Evolutionary conservation across 2,329 filamentous ascomycete species (phyloP), one percentile per base, ranked within the genome.

Genomic region (Exophiala bonariae): DNA sequence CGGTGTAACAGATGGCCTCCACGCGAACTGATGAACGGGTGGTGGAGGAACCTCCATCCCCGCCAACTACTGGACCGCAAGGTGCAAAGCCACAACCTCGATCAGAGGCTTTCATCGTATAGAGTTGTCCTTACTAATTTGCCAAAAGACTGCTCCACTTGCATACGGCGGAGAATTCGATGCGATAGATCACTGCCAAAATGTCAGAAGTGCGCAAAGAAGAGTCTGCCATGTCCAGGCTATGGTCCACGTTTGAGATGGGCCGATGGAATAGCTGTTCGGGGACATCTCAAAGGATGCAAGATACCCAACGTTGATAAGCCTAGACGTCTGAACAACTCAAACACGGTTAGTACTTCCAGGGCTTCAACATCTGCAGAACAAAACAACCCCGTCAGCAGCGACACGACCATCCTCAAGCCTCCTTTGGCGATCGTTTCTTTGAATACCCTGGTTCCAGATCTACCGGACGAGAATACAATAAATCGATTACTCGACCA

Each of bases 381-480:
- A 14, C 39, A 41, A 8, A 30, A 18, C 23, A 49, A 31, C 38
- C 49, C 48, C 3, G 9, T 41, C 9, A 41, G 45, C 13, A 46
- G 28, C 11, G 39, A 49, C 23, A 47, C 32, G 6, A 34, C 19
- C 23, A 36, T 20, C 10, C 11, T 32, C 14, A 22, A 22, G 14
- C 20, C 40, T n/a, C 10, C 32, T 10, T 41, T 44, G 10, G 13
- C 40, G 19, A 20, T 38, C 23, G 51, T 48, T 33, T 47, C 47
- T 6, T 31, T 54, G 9, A 47, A 50, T 14, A 42, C 26, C 33
- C 16, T 44, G 13, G 50, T 54, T 20, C 52, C 52, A 3, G 52
- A 35, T 4, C 43, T 97, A 96, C 72, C 76, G 96, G 66, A 75
- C 81, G 59, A 83, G 81, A 62, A 77, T 96, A 34, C 83, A 85